Percentiles rank a stretch among this genome's conserved stretches.
Conservation (phyloP, 257 asterid genomes). For the Nicotiana paniculata region DNA sequence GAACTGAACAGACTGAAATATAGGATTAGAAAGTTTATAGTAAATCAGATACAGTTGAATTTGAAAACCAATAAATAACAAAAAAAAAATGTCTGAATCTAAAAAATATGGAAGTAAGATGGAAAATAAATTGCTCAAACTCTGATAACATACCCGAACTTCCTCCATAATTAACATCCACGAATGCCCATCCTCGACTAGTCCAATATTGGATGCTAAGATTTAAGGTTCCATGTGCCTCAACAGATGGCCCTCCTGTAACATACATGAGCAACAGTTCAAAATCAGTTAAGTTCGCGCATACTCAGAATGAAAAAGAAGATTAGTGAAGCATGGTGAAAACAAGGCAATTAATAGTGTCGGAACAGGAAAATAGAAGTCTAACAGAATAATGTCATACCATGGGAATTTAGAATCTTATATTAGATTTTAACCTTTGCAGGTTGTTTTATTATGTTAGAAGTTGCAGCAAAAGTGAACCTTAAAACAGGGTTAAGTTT, state of each 20-base stretch:
- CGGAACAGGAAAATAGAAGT: neutral
- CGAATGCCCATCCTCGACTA: constrained; percentile 98
- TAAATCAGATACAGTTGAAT: neutral
- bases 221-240: constrained; percentile 75
- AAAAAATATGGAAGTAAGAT: neutral
- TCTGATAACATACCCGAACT: constrained; percentile 58
- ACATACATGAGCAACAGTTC: neutral
- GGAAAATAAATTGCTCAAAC: neutral
- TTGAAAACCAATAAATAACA: neutral
- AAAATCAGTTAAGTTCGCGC: neutral
- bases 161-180: constrained; percentile 98
- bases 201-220: constrained; percentile 90
- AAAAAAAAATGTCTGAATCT: neutral
- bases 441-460: neutral
- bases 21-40: neutral
- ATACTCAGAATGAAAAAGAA: neutral
- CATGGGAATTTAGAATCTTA: neutral
- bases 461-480: neutral
- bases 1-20: neutral
- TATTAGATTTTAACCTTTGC: neutral
- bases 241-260: constrained; percentile 93
- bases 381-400: neutral
- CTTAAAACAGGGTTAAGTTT: neutral
- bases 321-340: neutral
- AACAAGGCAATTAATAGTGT: neutral